These are phyloP conservation scores for Penicillium rolfsii DNA, from an alignment of 2,329 filamentous ascomycete species.

Conservation along the genomic window DNA sequence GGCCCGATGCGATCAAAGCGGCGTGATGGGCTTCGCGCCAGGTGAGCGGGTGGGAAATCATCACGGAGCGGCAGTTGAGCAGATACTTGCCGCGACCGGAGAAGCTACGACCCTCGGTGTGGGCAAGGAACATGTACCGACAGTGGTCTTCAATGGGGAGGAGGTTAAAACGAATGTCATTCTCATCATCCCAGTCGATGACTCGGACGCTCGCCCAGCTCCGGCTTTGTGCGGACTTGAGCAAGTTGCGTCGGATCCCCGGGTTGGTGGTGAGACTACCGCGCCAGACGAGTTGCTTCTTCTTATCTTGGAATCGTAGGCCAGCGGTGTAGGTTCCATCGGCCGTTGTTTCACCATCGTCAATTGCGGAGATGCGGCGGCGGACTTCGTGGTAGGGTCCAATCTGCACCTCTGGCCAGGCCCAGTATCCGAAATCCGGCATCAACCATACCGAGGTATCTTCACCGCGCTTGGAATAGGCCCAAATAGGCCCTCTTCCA, in stretches of 20 bases:
- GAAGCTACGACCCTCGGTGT: constrained; percentile 59
- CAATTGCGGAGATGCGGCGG: constrained; percentile 41
- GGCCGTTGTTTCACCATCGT: constrained; percentile 33
- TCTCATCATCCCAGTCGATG: constrained; percentile 47
- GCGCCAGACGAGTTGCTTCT: constrained; percentile 54
- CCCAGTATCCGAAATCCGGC: constrained; percentile 59
- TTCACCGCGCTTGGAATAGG: constrained; percentile 47
- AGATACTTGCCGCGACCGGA: constrained; percentile 59
- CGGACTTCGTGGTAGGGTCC: constrained; percentile 51
- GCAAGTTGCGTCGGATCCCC: constrained; percentile 44
- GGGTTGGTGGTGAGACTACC: constrained; percentile 48
- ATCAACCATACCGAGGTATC: constrained; percentile 54
- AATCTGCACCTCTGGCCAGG: constrained; percentile 54
- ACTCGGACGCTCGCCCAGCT: constrained; percentile 53
- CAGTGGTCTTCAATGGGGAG: constrained; percentile 58
- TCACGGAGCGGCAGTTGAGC: constrained; percentile 55
- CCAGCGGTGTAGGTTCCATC: constrained; percentile 25
- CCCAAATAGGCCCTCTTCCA: constrained; percentile 44
- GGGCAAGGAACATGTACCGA: constrained; percentile 57
- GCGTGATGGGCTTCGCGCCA: constrained; percentile 56
- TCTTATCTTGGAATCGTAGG: constrained; percentile 43
- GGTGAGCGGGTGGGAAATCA: constrained; percentile 53
- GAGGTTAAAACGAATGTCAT: constrained; percentile 46
- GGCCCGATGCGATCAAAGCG: constrained; percentile 49
- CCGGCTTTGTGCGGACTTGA: constrained; percentile 44